Evolutionary conservation across 768 basidiomycete species (phyloP), one percentile per base, ranked within the genome.

Genomic region (Phylloporus scabripes): DNA sequence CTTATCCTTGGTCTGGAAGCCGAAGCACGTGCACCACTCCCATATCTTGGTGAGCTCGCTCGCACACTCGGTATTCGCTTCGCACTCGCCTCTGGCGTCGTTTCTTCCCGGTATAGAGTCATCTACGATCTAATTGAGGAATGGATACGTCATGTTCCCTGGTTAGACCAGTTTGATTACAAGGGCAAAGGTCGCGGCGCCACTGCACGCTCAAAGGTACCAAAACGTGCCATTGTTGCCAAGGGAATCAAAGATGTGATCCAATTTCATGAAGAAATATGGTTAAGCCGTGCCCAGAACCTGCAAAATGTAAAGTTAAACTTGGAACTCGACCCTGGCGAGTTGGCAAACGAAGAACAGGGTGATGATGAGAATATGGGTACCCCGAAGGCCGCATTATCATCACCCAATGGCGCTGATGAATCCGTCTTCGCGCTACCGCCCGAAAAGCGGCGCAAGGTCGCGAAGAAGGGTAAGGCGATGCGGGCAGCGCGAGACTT

Each of bases 1-100:
- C 70, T 87, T 49, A 72, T 91, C 21, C 74, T 88, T 45, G 78
- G 83, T 0, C 66, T 89, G 31, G 90, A 92, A 72, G 81, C 80
- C 4, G 84, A 85, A 56, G 65, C 68, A 9, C 76, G 78, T 37
- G 62, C 70, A 21, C 70, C 77, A 9, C 70, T 83, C 37, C 75
- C 78, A 43, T 72, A 78, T 42, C 65, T 84, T 23, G 74, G 70
- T 11, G 74, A 77, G n/a, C 70, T 88, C 49, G 76, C 80, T n/a
- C 73, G 74, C 44, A 71, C 64, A 26, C 74, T 90, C 36, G 85
- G 76, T 10, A 53, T 63, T 21, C 75, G 77, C 36, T 72, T 77
- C 53, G 73, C 77, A 31, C 70, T 75, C 32, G 71, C 74, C 14
- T 76, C 79, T 46, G 69, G 72, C 26, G 72, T 78, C 40, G 76